These are phyloP conservation scores for Talaromyces albobiverticillius DNA, from an alignment of 2,329 filamentous ascomycete species.

Conservation along the genomic window DNA sequence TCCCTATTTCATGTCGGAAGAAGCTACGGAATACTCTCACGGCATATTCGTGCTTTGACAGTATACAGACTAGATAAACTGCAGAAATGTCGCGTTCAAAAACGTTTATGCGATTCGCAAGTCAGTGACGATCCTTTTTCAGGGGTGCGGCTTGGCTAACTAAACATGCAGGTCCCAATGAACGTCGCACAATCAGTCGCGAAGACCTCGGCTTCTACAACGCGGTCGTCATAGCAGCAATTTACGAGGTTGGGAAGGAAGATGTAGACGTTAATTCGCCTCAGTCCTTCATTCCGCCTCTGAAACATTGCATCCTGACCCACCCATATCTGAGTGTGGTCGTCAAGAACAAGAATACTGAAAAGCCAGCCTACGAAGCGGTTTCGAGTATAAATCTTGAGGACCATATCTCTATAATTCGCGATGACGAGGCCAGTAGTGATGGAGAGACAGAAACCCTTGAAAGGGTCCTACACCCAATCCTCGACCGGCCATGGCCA, in stretches of 20 bases:
- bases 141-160: background rate
- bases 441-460: constrained; percentile 18
- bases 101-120: background rate
- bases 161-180: background rate
- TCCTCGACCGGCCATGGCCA: constrained; percentile 34
- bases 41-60: too few species aligned
- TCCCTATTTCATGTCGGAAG: too few species aligned
- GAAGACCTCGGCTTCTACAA: constrained; percentile 6
- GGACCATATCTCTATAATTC: background rate
- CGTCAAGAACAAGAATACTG: constrained; percentile 30
- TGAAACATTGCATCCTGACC: constrained; percentile 37
- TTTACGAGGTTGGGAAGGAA: background rate
- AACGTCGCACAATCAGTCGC: background rate
- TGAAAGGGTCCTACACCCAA: constrained; percentile 24
- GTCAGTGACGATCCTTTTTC: background rate
- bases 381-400: constrained; percentile 12
- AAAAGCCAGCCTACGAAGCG: constrained; percentile 32
- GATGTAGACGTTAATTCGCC: background rate
- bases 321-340: constrained; percentile 39
- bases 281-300: constrained; percentile 25
- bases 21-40: too few species aligned
- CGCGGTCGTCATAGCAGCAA: background rate
- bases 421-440: constrained; percentile 2
- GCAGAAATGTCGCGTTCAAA: background rate
- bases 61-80: too few species aligned